Evolutionary conservation across 164 flowering plant species (phyloP), one percentile per base, ranked within the genome.

Genomic region (Annona squamosa): DNA sequence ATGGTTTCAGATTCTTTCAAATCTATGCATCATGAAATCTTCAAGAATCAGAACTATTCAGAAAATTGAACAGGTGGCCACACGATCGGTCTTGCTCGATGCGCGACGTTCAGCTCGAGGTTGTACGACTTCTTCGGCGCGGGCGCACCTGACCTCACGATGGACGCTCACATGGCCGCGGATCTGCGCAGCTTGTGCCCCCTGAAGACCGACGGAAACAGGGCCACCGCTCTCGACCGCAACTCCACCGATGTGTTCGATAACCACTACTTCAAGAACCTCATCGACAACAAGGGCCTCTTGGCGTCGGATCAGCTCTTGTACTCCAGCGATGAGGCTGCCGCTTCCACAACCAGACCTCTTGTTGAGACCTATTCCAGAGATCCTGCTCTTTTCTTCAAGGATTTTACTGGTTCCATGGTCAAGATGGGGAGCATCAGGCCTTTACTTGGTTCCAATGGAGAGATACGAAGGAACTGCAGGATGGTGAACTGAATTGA

Each of bases 191-290:
- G 17, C 48, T 59, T 87, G 0, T 94, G 97, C 70, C 93, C 97
- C 1, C 52, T 42, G 3, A 80, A 48, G 5, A 85, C 89, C 0
- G 89, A 91, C 52, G 94, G 90, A 0, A 89, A 87, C 83, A 77
- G 44, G 13, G 86, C 85, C 1, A 70, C 90, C 0, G 65, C 81
- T 37, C 89, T 94, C 0, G 97, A 94, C 48, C 79, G 76, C 4
- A 87, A 85, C 83, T 89, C 97, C 0, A 77, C 78, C 0, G 89
- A 92, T 66, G 71, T 87, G 18, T 94, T 92, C 43, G 98, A 94
- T 79, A 94, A 85, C 82, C 84, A 91, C 70, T 94, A 88, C 84
- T 94, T 86, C 84, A 74, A 78, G 70, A 94, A 92, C 87, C 72
- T 92, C 83, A 18, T 88, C 42, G 71, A 57, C 7, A 79, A 76